Conservation (phyloP, 176 grass and related monocot genomes). For the Carex scoparia region DNA sequence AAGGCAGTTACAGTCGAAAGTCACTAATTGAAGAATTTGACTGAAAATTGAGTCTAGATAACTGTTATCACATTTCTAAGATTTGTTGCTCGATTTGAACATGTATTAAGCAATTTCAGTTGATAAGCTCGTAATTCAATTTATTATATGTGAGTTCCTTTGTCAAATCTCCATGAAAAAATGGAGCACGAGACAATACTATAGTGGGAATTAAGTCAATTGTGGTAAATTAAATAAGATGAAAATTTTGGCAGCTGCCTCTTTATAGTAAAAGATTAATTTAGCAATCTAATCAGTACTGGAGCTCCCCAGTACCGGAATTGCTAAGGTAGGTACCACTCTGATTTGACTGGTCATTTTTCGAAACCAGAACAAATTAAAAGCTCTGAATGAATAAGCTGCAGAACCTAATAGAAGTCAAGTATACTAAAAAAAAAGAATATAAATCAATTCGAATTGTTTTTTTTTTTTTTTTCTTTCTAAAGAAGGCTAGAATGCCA, state of each 20-base stretch:
- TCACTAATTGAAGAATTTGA: no score
- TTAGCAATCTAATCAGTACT: not conserved
- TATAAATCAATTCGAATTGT: not conserved
- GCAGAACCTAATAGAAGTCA: not conserved
- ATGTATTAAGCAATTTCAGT: not conserved
- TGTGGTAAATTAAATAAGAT: not conserved
- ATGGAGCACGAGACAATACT: not conserved
- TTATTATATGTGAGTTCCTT: not conserved
- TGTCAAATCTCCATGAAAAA: not conserved
- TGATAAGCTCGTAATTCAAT: not conserved
- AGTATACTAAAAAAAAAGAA: not conserved
- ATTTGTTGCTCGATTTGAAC: not conserved
- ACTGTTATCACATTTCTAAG: no score
- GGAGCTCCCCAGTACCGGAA: not conserved
- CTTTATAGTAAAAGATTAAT: not conserved
- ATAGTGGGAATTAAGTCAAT: not conserved
- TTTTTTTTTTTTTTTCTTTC: not conserved
- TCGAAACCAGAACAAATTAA: not conserved
- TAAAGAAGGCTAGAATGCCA: no score
- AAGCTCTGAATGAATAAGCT: not conserved
- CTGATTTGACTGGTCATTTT: not conserved
- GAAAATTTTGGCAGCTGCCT: not conserved
- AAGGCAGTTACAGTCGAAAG: no score
- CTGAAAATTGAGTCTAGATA: no score
- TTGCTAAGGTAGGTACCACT: not conserved